Evolutionary conservation across 1,284 basidiomycete species (phyloP).

Genomic region (Sanguinoderma infundibulare): DNA sequence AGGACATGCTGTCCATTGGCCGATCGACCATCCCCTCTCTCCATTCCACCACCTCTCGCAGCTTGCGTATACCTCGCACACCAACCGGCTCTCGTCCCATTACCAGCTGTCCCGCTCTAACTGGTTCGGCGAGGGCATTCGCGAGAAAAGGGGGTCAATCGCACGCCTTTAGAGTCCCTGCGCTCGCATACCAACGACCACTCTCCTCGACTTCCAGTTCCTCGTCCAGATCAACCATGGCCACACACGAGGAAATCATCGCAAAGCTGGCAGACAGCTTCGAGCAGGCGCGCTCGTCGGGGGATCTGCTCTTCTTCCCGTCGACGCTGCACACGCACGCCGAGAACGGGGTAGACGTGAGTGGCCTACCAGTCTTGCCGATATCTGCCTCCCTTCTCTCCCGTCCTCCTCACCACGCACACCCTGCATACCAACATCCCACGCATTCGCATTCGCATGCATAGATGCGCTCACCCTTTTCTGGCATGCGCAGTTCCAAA

Average conservation of each 20-base stretch:
- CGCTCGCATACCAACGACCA: not conserved
- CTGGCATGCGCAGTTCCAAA: constrained; percentile 65
- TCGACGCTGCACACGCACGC: constrained; percentile 64
- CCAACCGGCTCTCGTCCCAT: not conserved
- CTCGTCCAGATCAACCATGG: constrained; percentile 12
- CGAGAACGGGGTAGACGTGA: constrained; percentile 68
- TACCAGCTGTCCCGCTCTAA: not conserved
- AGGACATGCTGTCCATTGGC: constrained; percentile 7
- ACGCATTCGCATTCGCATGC: not conserved
- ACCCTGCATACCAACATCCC: not conserved
- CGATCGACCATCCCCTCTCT: constrained; percentile 5
- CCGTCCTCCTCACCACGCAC: not conserved
- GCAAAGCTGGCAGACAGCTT: constrained; percentile 61
- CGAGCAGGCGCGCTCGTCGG: constrained; percentile 62
- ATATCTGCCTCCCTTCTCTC: not conserved
- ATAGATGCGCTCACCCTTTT: not conserved
- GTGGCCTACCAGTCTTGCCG: constrained; percentile 24
- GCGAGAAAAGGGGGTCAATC: constrained; percentile 4
- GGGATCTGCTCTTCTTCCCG: constrained; percentile 79
- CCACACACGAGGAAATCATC: constrained; percentile 57
- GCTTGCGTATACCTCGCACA: not conserved
- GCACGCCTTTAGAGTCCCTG: constrained; percentile 21
- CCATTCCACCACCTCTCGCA: not conserved
- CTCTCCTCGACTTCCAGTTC: not conserved
- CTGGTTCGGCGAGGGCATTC: constrained; percentile 39